Percentiles rank a stretch among this genome's conserved stretches.
phyloP scores from a whole-genome alignment of 257 asterid species.

The Euphrasia confusa region DNA sequence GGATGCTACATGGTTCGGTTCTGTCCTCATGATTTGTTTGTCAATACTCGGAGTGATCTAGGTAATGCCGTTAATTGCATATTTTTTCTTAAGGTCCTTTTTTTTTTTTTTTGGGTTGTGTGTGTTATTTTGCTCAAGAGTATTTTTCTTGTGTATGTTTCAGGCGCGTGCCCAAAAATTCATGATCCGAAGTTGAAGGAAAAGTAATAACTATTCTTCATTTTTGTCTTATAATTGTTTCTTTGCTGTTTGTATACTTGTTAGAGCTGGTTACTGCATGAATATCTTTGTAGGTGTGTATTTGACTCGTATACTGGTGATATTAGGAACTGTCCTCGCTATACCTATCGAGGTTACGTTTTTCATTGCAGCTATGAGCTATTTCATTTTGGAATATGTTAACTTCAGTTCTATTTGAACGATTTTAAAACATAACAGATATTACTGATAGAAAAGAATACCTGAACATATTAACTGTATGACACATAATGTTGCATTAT shows the following conservation, averaged over 20 bases:
- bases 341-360: not conserved
- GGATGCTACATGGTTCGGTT: slow-evolving; percentile 89
- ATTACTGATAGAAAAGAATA: not conserved
- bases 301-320: not conserved
- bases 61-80: slow-evolving; percentile 37
- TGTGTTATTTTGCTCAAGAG: slow-evolving; percentile 9
- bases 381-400: not conserved
- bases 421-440: not conserved
- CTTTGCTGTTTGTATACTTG: not conserved
- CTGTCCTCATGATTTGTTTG: slow-evolving; percentile 96
- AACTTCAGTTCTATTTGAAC: slow-evolving; percentile 9
- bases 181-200: slow-evolving; percentile 95
- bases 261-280: not conserved
- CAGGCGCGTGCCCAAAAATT: slow-evolving; percentile 88
- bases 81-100: slow-evolving; percentile 1
- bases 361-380: not conserved
- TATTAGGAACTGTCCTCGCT: not conserved
- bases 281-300: not conserved
- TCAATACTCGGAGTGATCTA: slow-evolving; percentile 88
- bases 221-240: not conserved
- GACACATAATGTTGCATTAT: slow-evolving; percentile 4
- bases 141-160: slow-evolving; percentile 23
- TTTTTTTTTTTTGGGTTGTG: not conserved
- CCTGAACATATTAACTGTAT: slow-evolving; percentile 1
- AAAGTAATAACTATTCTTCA: slow-evolving; percentile 45